Evolutionary conservation across 495 filamentous ascomycete genomes (phyloP), one percentile per base, ranked within the genome.

Genomic region (Friedmanniomyces simplex): DNA sequence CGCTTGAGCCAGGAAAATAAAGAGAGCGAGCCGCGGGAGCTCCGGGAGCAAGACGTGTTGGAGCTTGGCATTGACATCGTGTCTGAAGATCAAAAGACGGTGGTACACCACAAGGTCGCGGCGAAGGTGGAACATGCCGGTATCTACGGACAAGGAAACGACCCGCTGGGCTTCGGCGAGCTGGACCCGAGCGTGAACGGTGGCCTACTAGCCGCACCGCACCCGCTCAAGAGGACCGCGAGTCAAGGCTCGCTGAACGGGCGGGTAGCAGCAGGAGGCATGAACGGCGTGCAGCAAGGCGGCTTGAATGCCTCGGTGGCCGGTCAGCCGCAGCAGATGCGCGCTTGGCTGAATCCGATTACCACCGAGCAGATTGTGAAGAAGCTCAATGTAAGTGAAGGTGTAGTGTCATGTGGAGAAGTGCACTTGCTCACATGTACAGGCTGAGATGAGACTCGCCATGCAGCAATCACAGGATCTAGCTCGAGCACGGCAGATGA

Each of bases 31-130:
- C 89, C 93, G 0, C 88, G 96, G 62, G 89, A 96, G 63, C 72
- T 98, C 25, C 82, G 88, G 56, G 87, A 90, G 55, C 80, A 86
- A 61, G 93, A 97, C 67, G 84, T 90, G 39, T 71, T 98, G 28
- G 93, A 98, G 66, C 73, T 98, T 43, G 93, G 93, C 46, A 98
- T 98, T 54, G 93, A 98, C 69, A 98, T 98, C 63, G 91, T 98
- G 21, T 91, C 88, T 65, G 93, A 98, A 67, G 93, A 98, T 68
- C 91, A 96, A 67, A 96, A 95, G 72, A 95, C 89, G 0, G 87
- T 98, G 32, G 90, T 98, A 14, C 93, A 98, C 69, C 93, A 96
- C 71, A 98, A 98, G 66, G 93, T 98, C 25, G 89, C 90, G 6
- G 89, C 91, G 14, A 91, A 93, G 65, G 89, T 98, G 55, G 93